Evolutionary conservation across 768 basidiomycete genomes (phyloP).

Genomic region (Mrakia blollopis): DNA sequence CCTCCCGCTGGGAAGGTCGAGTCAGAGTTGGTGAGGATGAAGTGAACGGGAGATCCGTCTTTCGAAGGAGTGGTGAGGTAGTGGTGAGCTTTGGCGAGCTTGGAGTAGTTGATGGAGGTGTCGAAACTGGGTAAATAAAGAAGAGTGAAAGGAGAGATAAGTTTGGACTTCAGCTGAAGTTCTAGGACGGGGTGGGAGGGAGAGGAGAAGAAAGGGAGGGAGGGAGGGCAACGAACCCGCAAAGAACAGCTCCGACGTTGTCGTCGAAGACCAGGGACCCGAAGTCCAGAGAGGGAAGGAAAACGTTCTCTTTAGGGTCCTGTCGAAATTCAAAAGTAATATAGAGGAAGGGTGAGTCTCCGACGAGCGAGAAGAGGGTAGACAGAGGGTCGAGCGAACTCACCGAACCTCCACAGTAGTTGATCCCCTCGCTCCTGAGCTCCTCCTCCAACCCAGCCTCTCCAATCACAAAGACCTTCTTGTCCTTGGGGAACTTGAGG

Average conservation of each 20-base stretch:
- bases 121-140: not conserved
- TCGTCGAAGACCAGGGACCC: slow-evolving; percentile 57
- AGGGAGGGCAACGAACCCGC: slow-evolving; percentile 66
- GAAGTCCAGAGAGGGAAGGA: slow-evolving; percentile 67
- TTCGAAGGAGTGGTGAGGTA: slow-evolving; percentile 45
- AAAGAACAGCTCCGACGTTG: slow-evolving; percentile 83
- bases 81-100: slow-evolving; percentile 85
- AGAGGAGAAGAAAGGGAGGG: not conserved
- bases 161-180: not conserved
- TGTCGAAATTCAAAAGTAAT: slow-evolving; percentile 47
- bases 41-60: slow-evolving; percentile 58
- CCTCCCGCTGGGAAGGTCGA: slow-evolving; percentile 75
- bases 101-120: slow-evolving; percentile 62
- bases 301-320: slow-evolving; percentile 79
- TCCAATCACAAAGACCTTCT: slow-evolving; percentile 94
- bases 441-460: slow-evolving; percentile 90
- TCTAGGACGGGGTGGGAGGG: not conserved
- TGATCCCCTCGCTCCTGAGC: slow-evolving; percentile 76
- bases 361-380: not conserved
- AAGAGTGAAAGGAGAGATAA: not conserved
- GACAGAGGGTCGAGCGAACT: slow-evolving; percentile 36
- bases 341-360: not conserved
- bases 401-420: slow-evolving; percentile 78
- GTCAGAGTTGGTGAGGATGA: slow-evolving; percentile 89
- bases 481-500: slow-evolving; percentile 77